phyloP scores from a whole-genome alignment of 2,329 filamentous ascomycete species.

The Neofusicoccum laricinum region DNA sequence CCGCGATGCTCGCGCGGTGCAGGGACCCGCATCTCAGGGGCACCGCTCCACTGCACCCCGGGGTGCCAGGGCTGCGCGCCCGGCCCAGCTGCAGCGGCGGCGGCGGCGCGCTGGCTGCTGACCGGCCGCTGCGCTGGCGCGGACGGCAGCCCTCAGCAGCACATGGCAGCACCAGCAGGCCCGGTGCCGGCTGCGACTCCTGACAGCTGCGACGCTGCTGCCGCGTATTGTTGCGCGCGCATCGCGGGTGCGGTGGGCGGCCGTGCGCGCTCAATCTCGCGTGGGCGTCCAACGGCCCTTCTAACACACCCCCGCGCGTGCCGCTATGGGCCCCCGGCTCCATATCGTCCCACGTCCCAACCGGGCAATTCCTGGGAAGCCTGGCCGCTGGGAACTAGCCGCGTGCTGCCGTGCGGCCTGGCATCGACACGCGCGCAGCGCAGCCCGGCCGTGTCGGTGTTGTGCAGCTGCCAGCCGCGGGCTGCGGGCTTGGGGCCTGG shows the following conservation, averaged over 20 bases:
- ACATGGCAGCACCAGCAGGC: too few species aligned
- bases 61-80: not conserved
- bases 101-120: not conserved
- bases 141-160: too few species aligned
- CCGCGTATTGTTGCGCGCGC: not conserved
- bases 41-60: not conserved
- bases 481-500: too few species aligned
- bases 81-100: not conserved
- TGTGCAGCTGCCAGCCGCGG: not conserved
- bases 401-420: not conserved
- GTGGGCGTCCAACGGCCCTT: not conserved
- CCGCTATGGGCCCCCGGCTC: not conserved
- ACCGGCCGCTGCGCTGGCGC: not conserved
- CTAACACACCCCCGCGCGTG: not conserved
- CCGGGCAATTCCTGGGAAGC: constrained; percentile 1
- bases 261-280: too few species aligned
- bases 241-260: not conserved
- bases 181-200: too few species aligned
- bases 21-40: constrained; percentile 11
- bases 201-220: too few species aligned
- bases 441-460: not conserved
- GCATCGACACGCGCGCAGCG: too few species aligned
- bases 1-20: not conserved
- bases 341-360: not conserved
- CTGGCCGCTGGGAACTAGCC: not conserved